Base-by-base conservation (phyloP, 176 grass and related monocot species). In the Triticum timopheevii region DNA sequence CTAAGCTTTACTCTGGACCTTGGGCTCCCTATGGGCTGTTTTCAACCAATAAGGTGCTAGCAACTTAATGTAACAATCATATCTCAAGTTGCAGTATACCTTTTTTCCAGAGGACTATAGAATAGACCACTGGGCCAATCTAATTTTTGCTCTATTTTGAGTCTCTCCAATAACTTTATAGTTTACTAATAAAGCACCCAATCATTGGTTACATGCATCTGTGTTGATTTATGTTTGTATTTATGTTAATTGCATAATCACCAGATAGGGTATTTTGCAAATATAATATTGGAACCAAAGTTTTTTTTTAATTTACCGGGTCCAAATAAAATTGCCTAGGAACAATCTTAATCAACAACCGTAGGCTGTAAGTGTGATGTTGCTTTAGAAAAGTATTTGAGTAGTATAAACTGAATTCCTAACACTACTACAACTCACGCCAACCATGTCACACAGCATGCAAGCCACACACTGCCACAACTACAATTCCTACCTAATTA, bases 211-310 rank as follows among this genome's bases (percentile, higher is more conserved):
- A 20, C 62, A 68, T 77, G 72, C 45, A 77, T 69, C 49, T 76
- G 56, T 63, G 20, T 65, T 81, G 68, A 81, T 73, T 59, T 79
- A 87, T 87, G 61, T 31, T 31, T 27, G 23, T 33, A 45, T 42
- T 22, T 80, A 12, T 67, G 61, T 27, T 33, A 33, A 73, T 39
- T 62, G 38, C 35, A 69, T 71, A 69, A 24, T 87, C 31, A 22
- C 61, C 76, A 10, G 61, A 44, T 56, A 45, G 3, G 24, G 4
- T 42, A 13, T 45, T 23, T 0, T 76, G 20, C 30, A 66, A 40
- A 65, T 1, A 49, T 10, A 62, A 49, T 24, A 28, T 24, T 50
- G 15, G 13, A 81, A 54, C 56, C 13, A 16, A 65, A 63, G 28
- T 50, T 65, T 27, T 65, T 27, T 8, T 72, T 44, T 63, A 24